These are phyloP conservation scores for Pythium vanterpoolii DNA, from an alignment of 352 stramenopile species.

Conservation along the genomic window DNA sequence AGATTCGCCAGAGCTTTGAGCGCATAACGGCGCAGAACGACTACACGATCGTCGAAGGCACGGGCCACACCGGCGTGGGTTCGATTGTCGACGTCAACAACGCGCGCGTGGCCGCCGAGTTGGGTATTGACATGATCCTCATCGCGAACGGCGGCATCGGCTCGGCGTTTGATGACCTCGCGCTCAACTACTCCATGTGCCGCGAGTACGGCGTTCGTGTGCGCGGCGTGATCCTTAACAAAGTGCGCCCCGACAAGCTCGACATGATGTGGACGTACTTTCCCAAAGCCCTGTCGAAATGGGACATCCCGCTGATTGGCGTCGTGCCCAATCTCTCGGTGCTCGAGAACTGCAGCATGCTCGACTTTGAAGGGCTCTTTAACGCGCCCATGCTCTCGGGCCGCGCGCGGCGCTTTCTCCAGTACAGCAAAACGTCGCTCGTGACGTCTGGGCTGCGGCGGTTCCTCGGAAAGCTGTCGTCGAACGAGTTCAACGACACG, in stretches of 20 bases:
- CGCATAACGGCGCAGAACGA: constrained; percentile 60
- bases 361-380: constrained; percentile 90
- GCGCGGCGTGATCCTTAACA: constrained; percentile 96
- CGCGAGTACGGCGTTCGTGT: constrained; percentile 91
- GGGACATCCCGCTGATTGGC: constrained; percentile 78
- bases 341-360: constrained; percentile 80
- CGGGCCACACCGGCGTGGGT: constrained; percentile 94
- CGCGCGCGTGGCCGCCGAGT: constrained; percentile 89
- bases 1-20: constrained; percentile 71
- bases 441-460: constrained; percentile 83
- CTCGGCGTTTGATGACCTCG: constrained; percentile 91
- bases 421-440: constrained; percentile 75
- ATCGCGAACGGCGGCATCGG: constrained; percentile 96
- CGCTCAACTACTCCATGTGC: constrained; percentile 93
- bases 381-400: constrained; percentile 58
- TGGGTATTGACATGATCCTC: constrained; percentile 93
- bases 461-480: constrained; percentile 83
- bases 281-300: constrained; percentile 76
- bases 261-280: constrained; percentile 89
- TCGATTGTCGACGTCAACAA: constrained; percentile 97
- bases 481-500: constrained; percentile 67
- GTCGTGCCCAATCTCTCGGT: constrained; percentile 78
- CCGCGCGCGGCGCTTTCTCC: constrained; percentile 55
- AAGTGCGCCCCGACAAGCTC: constrained; percentile 82
- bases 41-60: constrained; percentile 82